Evolutionary conservation across 441 rosid genomes (phyloP).

Genomic region (Erodium texanum): DNA sequence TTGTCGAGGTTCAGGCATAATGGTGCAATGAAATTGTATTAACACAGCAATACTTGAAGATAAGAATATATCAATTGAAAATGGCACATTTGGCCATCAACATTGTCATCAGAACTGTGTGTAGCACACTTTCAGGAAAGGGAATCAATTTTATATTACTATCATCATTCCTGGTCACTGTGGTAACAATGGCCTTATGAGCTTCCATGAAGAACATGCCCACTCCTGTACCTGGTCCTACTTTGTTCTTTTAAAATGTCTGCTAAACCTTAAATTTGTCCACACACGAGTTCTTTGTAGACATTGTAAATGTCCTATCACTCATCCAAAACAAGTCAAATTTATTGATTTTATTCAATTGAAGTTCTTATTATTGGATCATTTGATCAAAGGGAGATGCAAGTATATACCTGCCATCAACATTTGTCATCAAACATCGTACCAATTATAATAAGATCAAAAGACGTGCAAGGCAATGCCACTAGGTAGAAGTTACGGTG

Average conservation of each 20-base stretch:
- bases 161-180: too few relatives aligned
- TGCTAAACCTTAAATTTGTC: not conserved
- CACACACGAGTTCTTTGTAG: not conserved
- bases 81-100: not conserved
- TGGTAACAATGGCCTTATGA: not conserved
- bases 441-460: not conserved
- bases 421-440: not conserved
- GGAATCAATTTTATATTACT: too few relatives aligned
- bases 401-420: not conserved
- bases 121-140: not conserved
- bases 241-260: constrained; percentile 1
- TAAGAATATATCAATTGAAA: not conserved
- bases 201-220: not conserved
- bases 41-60: not conserved
- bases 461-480: not conserved
- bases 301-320: not conserved
- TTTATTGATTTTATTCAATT: not conserved
- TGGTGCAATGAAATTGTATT: not conserved
- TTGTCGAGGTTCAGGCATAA: not conserved
- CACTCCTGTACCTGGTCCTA: not conserved
- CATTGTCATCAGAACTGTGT: not conserved
- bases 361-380: not conserved
- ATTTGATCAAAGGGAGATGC: not conserved
- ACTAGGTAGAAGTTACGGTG: not conserved
- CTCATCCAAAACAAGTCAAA: not conserved